These are phyloP conservation scores for Thielaviopsis punctulata DNA, from an alignment of 2,329 filamentous ascomycete genomes.

Conservation along the genomic window DNA sequence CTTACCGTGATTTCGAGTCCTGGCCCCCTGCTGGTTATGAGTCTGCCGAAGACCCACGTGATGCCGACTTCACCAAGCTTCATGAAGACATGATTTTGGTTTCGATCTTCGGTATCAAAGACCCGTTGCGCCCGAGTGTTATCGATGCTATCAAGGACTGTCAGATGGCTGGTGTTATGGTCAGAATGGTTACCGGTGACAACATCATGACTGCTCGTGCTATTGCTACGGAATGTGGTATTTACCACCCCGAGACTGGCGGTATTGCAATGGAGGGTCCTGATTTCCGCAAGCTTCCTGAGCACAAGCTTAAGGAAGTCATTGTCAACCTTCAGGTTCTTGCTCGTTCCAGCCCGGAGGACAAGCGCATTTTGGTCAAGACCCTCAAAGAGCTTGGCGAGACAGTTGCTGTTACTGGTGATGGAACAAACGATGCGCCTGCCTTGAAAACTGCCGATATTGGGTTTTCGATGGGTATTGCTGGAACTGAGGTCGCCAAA, in stretches of 20 bases:
- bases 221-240: conserved; percentile 57
- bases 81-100: conserved; percentile 51
- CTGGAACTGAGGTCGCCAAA: conserved; percentile 45
- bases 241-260: conserved; percentile 33
- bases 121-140: conserved; percentile 49
- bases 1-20: conserved; percentile 59
- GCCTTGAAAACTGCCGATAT: conserved; percentile 44
- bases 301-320: conserved; percentile 38
- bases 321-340: conserved; percentile 45
- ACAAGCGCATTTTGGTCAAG: conserved; percentile 45
- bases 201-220: conserved; percentile 55
- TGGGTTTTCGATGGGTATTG: conserved; percentile 44
- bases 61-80: conserved; percentile 36
- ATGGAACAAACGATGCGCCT: conserved; percentile 45
- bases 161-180: conserved; percentile 45
- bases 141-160: conserved; percentile 46
- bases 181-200: conserved; percentile 59
- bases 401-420: conserved; percentile 40
- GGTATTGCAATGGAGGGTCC: conserved; percentile 53
- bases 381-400: conserved; percentile 45
- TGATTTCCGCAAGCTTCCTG: conserved; percentile 43
- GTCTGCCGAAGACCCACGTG: conserved; percentile 21
- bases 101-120: conserved; percentile 53
- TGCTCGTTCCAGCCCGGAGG: conserved; percentile 48
- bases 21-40: conserved; percentile 55